Conservation (phyloP, 2,329 filamentous ascomycete genomes). For the Arthroderma uncinatum region DNA sequence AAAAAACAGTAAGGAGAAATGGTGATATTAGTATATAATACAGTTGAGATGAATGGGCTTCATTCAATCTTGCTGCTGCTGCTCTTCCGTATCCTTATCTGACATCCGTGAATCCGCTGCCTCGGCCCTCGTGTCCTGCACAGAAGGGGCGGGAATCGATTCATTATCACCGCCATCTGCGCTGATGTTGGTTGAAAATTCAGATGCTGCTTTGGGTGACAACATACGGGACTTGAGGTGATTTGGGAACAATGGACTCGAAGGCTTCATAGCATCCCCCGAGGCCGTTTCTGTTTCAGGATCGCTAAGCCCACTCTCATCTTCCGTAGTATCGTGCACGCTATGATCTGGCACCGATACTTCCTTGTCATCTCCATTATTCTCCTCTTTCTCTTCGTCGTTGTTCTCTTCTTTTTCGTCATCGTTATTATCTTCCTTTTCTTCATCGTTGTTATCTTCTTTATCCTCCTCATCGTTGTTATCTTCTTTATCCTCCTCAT, state of each 20-base stretch:
- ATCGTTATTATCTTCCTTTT: constrained; percentile 22
- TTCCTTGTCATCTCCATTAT: constrained; percentile 28
- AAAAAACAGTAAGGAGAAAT: background rate
- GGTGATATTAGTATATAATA: background rate
- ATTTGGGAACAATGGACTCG: constrained; percentile 11
- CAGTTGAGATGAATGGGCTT: background rate
- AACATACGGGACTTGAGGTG: constrained; percentile 8
- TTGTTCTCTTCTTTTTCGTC: constrained; percentile 27
- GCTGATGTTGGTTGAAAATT: constrained; percentile 14
- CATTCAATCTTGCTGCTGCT: background rate
- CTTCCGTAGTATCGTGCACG: constrained; percentile 54
- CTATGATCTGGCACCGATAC: constrained; percentile 42
- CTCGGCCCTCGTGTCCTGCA: constrained; percentile 9
- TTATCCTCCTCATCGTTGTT: background rate
- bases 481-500: background rate
- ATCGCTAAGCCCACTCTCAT: constrained; percentile 60
- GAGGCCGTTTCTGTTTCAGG: constrained; percentile 40
- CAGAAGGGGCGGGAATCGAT: constrained; percentile 8
- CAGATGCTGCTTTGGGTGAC: constrained; percentile 15
- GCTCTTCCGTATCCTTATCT: background rate
- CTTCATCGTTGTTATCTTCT: constrained; percentile 6
- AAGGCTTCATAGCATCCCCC: constrained; percentile 2
- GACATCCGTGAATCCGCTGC: constrained; percentile 1
- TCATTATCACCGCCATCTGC: constrained; percentile 12
- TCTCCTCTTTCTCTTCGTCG: constrained; percentile 36